Conservation (phyloP, 2,329 filamentous ascomycete genomes). For the Neocatenulostroma microsporum region DNA sequence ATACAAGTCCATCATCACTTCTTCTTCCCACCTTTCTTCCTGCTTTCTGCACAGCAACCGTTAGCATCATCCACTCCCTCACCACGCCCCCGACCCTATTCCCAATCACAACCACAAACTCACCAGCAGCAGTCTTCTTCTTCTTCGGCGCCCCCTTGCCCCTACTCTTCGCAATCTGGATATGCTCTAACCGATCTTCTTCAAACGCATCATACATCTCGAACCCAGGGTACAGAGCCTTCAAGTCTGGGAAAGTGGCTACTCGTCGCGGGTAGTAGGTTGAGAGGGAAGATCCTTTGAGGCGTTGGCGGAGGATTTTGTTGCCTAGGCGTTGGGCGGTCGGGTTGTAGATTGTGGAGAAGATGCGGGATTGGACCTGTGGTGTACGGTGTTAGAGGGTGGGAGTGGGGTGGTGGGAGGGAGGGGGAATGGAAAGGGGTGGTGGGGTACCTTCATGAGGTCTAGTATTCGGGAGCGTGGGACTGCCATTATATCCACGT, state of each 20-base stretch:
- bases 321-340: constrained; percentile 74
- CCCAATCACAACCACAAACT: too few species aligned
- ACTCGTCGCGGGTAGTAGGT: constrained; percentile 81
- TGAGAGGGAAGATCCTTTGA: constrained; percentile 73
- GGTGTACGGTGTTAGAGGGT: constrained; percentile 1
- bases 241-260: constrained; percentile 64
- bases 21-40: too few species aligned
- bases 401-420: background rate
- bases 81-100: too few species aligned
- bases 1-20: too few species aligned
- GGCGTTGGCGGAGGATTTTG: constrained; percentile 80
- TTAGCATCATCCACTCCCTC: too few species aligned
- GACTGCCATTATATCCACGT: constrained; percentile 47
- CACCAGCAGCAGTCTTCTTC: constrained; percentile 57
- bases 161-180: constrained; percentile 56
- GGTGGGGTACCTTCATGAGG: constrained; percentile 62
- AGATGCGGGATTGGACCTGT: constrained; percentile 84
- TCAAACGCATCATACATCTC: constrained; percentile 67
- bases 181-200: constrained; percentile 68
- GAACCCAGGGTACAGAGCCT: constrained; percentile 60
- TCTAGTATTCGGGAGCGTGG: constrained; percentile 51
- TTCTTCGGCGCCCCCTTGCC: constrained; percentile 88
- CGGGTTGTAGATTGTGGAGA: constrained; percentile 86
- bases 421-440: background rate
- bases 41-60: too few species aligned